A percentile compares a stretch with the other conserved stretches of the same genome.
Conservation (phyloP, 148 eudicot species). For the Bassia scoparia region DNA sequence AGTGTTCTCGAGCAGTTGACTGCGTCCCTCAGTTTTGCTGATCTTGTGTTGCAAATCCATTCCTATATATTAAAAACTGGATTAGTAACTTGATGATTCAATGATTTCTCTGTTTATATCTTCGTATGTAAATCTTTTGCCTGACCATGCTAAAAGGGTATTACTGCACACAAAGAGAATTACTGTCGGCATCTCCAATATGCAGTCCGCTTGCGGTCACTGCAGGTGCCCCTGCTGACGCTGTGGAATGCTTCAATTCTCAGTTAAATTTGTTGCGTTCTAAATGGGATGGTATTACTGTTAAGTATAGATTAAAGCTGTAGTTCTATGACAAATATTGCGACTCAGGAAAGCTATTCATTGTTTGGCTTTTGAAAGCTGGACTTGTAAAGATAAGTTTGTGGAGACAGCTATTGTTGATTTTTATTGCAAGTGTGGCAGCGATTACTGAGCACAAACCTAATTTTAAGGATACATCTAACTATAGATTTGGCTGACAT, state of each 20-base stretch:
- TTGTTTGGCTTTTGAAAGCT: conserved; percentile 43
- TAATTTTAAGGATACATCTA: conserved; percentile 32
- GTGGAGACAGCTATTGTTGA: conserved; percentile 46
- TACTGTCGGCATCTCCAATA: conserved; percentile 34
- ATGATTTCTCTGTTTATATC: conserved; percentile 50
- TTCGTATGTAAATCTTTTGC: conserved; percentile 47
- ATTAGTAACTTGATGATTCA: conserved; percentile 32
- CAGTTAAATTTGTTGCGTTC: conserved; percentile 28
- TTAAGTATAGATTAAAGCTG: conserved; percentile 55
- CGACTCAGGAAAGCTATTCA: conserved; percentile 41
- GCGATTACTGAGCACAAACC: conserved; percentile 43
- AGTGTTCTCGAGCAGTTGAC: conserved; percentile 48
- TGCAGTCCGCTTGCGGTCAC: conserved; percentile 38
- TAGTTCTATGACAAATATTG: conserved; percentile 47
- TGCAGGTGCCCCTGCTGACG: conserved; percentile 38
- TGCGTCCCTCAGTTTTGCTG: conserved; percentile 26
- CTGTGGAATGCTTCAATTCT: conserved; percentile 38
- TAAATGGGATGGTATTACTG: conserved; percentile 33
- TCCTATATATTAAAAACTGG: conserved; percentile 37
- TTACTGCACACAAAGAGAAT: conserved; percentile 30
- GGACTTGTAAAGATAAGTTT: conserved; percentile 40
- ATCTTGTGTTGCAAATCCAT: conserved; percentile 48
- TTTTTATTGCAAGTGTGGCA: conserved; percentile 58
- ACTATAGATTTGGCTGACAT: conserved; percentile 46
- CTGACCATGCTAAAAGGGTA: conserved; percentile 43